Percentiles rank a stretch among this genome's conserved stretches.
phyloP scores from a whole-genome alignment of 2,329 filamentous ascomycete species.

The Verticillium dahliae region DNA sequence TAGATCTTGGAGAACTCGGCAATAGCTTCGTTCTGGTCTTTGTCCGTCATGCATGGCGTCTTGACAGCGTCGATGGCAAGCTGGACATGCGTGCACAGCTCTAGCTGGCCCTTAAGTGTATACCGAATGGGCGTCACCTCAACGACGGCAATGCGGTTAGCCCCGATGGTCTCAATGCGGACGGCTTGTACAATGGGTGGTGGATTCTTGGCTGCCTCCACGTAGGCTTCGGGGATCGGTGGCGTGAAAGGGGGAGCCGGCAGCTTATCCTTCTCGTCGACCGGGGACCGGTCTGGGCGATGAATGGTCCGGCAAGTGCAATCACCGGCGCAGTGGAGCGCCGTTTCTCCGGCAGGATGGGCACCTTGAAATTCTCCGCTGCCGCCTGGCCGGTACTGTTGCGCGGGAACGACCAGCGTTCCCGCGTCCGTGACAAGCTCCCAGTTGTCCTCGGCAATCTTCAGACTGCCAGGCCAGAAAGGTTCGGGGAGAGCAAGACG shows the following conservation, averaged over 20 bases:
- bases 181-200: neutral
- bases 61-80: neutral
- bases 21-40: neutral
- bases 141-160: neutral
- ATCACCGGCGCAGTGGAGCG: neutral
- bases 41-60: neutral
- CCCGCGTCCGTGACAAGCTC: neutral
- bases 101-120: neutral
- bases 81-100: neutral
- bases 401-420: neutral
- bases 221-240: neutral
- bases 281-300: neutral
- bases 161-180: neutral
- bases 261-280: neutral
- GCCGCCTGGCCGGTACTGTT: neutral
- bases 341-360: neutral
- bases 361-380: neutral
- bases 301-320: neutral
- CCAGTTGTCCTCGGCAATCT: neutral
- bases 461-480: neutral
- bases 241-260: neutral
- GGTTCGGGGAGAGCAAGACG: neutral
- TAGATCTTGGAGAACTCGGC: neutral
- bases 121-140: neutral
- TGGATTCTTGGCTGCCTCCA: neutral